phyloP scores from a whole-genome alignment of 805 yeast genomes.

The Clavispora vitiphila region DNA sequence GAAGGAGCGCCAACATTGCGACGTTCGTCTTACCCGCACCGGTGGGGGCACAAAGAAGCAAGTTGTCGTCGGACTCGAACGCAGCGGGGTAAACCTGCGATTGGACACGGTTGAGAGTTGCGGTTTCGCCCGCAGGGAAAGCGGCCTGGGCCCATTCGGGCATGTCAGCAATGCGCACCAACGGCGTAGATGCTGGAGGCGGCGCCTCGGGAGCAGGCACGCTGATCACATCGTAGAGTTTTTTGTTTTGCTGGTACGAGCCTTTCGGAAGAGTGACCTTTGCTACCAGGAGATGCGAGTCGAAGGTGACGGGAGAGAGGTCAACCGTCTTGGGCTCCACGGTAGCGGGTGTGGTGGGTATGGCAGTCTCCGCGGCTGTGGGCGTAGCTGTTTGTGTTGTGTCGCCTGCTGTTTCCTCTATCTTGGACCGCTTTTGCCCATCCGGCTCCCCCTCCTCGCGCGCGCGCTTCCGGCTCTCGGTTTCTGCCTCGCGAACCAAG shows the following conservation, averaged over 20 bases:
- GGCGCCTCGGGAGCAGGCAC: constrained; percentile 74
- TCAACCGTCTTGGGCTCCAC: constrained; percentile 53
- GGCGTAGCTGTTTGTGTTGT: no score
- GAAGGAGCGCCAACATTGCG: constrained; percentile 78
- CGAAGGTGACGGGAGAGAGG: constrained; percentile 57
- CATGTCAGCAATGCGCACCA: constrained; percentile 55
- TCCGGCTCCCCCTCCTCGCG: not conserved
- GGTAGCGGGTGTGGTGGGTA: no score
- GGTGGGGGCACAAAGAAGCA: constrained; percentile 92
- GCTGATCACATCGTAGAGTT: constrained; percentile 79
- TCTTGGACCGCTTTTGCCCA: no score
- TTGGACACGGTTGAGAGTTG: constrained; percentile 74
- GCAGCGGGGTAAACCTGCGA: constrained; percentile 79
- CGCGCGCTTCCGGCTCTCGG: not conserved
- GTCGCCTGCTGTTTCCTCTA: no score
- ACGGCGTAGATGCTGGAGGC: constrained; percentile 33
- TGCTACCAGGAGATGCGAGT: constrained; percentile 64
- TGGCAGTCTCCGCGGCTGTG: no score
- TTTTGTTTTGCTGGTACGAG: constrained; percentile 69
- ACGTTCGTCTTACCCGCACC: constrained; percentile 99
- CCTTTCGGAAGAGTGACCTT: constrained; percentile 78
- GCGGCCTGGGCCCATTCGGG: constrained; percentile 82
- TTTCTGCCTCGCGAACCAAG: not conserved
- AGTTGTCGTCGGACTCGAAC: constrained; percentile 61
- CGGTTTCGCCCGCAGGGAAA: constrained; percentile 64